Base-by-base conservation (phyloP, 495 filamentous ascomycete species). In the Alectoria sarmentosa region DNA sequence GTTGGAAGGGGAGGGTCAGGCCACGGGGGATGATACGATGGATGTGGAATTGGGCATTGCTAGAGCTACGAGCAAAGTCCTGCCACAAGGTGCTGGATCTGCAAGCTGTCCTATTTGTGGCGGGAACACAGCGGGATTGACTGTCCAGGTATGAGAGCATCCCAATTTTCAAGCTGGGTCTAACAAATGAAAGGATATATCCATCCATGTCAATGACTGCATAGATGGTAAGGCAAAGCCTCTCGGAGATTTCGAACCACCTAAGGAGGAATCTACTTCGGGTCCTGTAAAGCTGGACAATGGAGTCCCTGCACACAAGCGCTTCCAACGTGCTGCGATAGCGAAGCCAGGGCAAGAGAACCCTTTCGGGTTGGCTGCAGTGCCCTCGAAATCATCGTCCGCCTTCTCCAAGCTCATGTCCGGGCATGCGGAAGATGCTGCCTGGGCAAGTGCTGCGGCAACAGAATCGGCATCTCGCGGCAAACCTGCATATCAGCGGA, bases 371-470 rank as follows among this genome's bases (percentile, higher is more conserved):
- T 69, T 88, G 14, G 82, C 76, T 32, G 66, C 75, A 9, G 63
- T 74, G 28, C 68, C 44, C 2, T 66, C 70, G 15, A 67, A 67
- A 21, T 38, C 71, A 32, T 70, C 78, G 59, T 93, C 91, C 0
- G 93, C 92, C 2, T 98, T 98, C 68, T 86, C 90, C 15, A 94
- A 90, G 72, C 78, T 98, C 48, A 97, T 98, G 93, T 87, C 90
- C 8, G 84, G 85, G 13, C 90, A 96, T 73, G 89, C 89, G 28
- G 94, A 97, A 77, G 88, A 96, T 73, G 80, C 84, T 0, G 94
- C 94, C 3, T 98, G 95, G 95, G 85, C 90, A 3, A 82, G 81
- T 6, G 93, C 94, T 21, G 90, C 93, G 6, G 89, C 91, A 28
- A 80, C 88, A 1, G 90, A 96, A 72, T 76, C 82, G 8, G 81